Conservation (phyloP, 78 protist species). For the Creolimax fragrantissima region DNA sequence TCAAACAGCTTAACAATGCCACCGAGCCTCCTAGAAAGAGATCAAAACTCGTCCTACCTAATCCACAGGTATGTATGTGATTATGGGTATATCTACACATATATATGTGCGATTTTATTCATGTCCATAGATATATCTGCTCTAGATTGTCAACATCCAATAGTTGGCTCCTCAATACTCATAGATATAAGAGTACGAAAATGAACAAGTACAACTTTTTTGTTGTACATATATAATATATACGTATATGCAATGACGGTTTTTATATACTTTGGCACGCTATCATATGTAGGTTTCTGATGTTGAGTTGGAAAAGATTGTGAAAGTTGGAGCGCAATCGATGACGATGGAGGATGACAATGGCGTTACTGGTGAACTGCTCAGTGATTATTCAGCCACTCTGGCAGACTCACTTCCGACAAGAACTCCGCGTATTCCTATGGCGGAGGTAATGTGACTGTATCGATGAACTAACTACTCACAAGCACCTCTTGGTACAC, state of each 20-base stretch:
- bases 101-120: background rate
- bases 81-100: background rate
- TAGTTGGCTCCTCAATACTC: no score
- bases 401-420: background rate
- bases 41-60: slow-evolving; percentile 13
- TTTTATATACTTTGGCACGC: background rate
- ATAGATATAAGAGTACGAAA: no score
- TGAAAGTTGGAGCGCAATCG: background rate
- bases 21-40: background rate
- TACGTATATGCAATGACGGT: background rate
- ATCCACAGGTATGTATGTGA: slow-evolving; percentile 7
- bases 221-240: background rate
- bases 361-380: slow-evolving; percentile 2
- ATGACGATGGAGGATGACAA: background rate
- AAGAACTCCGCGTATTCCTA: background rate
- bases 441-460: background rate
- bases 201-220: background rate
- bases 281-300: background rate
- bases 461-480: no score
- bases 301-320: slow-evolving; percentile 3
- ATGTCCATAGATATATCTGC: background rate
- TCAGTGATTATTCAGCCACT: background rate
- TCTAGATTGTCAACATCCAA: background rate
- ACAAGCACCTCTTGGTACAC: no score
- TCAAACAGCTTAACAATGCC: background rate